Evolutionary conservation across 1,284 basidiomycete species (phyloP), one percentile per base, ranked within the genome.

Genomic region (Malassezia caprae): DNA sequence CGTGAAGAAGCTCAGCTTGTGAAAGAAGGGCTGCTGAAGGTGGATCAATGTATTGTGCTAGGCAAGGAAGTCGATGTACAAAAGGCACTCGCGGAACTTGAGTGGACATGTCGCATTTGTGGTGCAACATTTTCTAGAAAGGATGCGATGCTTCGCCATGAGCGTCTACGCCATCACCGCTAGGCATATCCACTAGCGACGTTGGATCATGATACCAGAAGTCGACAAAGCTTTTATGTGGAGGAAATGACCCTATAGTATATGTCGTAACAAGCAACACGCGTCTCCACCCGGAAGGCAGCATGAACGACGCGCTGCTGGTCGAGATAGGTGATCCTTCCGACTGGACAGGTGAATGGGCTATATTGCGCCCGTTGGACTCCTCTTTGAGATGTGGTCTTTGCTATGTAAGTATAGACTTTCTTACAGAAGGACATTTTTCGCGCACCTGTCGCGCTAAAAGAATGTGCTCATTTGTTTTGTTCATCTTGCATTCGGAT

Each of bases 61-160:
- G 69, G 72, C 47, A 72, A 72, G 42, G 72, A 74, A 56, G 71
- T 74, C 17, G 70, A 73, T 53, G 65, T 69, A 10, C 59, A 65
- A 32, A 69, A 67, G 51, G 65, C 62, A n/a, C 58, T 65, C 7
- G 65, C 65, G 1, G 65, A 68, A 23, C 59, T 67, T 15, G 72
- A 74, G 54, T 74, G 72, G 72, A 67, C 62, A 48, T 74, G 72
- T 48, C 70, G 72, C 47, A 51, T 56, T 13, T 67, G 64, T 27
- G 61, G 64, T 15, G 64, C 64, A 11, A 60, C 51, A 19, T 65
- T 68, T 32, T 62, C 58, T 8, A 49, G 68, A 19, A 71, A 72
- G 41, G 69, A 72, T 39, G 69, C 69, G 5, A 62, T 72, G 65
- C 59, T 70, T 21, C 59, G 69, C 15, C 69, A 72, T 44, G 66